These are phyloP conservation scores for Pleurotus eryngii DNA, from an alignment of 768 basidiomycete genomes.

Conservation along the genomic window DNA sequence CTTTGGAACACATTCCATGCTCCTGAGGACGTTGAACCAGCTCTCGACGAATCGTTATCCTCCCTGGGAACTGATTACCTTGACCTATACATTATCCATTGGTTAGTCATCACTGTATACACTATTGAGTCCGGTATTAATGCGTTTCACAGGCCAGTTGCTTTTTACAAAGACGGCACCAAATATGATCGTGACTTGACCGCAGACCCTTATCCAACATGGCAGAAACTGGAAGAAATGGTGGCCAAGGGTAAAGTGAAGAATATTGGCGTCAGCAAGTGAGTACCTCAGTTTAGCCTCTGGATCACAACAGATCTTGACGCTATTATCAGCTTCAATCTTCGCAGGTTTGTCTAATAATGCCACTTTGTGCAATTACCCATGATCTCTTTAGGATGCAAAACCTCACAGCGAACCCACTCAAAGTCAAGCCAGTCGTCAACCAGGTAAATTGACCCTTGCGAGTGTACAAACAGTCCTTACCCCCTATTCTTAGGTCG, in stretches of 20 bases:
- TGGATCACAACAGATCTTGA: neutral
- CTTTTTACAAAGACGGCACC: conserved; percentile 51
- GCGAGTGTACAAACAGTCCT: neutral
- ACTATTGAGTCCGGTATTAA: neutral
- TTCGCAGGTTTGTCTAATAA: conserved; percentile 37
- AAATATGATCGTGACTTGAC: conserved; percentile 56
- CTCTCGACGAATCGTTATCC: conserved; percentile 61
- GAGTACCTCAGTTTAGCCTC: conserved; percentile 12
- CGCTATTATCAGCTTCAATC: conserved; percentile 48
- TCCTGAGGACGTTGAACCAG: conserved; percentile 67
- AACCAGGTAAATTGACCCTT: conserved; percentile 47
- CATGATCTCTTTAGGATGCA: conserved; percentile 36
- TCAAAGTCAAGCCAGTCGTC: conserved; percentile 61
- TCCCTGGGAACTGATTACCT: conserved; percentile 67
- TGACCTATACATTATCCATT: conserved; percentile 81
- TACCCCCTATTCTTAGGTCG: conserved; percentile 36
- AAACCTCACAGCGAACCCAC: conserved; percentile 59
- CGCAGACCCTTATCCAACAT: conserved; percentile 71
- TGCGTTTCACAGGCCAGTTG: conserved; percentile 51
- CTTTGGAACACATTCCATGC: conserved; percentile 79
- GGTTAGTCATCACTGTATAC: conserved; percentile 34
- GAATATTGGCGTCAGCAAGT: conserved; percentile 88
- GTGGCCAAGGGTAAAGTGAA: conserved; percentile 73
- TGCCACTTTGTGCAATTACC: conserved; percentile 9
- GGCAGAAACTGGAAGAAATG: conserved; percentile 77